Conservation (phyloP, 768 basidiomycete genomes). For the Coprinellus aureogranulatus region DNA sequence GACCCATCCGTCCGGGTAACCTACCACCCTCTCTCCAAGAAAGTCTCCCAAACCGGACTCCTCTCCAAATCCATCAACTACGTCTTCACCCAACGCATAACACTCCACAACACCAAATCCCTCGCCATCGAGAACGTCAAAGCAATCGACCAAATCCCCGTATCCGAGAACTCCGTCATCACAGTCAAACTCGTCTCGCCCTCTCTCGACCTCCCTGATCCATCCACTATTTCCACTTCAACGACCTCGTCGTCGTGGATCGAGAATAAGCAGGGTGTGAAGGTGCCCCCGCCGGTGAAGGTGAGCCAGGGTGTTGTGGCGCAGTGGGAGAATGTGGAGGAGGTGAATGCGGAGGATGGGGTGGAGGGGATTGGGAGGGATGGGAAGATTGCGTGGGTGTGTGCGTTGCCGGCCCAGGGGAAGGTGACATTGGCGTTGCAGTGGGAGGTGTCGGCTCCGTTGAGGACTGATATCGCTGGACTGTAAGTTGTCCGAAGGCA, state of each 20-base stretch:
- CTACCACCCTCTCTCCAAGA: slow-evolving; percentile 37
- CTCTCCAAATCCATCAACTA: slow-evolving; percentile 32
- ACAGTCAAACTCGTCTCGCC: slow-evolving; percentile 41
- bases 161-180: slow-evolving; percentile 37
- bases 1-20: slow-evolving; percentile 41
- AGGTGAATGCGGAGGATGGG: slow-evolving; percentile 23
- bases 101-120: slow-evolving; percentile 40
- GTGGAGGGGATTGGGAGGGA: slow-evolving; percentile 26
- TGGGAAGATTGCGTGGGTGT: slow-evolving; percentile 34
- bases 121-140: slow-evolving; percentile 30
- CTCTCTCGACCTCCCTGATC: slow-evolving; percentile 19
- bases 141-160: slow-evolving; percentile 38
- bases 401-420: slow-evolving; percentile 26
- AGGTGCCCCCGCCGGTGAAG: slow-evolving; percentile 20
- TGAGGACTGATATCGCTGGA: slow-evolving; percentile 18
- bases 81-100: slow-evolving; percentile 36
- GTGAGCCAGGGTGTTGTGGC: slow-evolving; percentile 28
- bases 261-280: slow-evolving; percentile 11
- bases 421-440: slow-evolving; percentile 35
- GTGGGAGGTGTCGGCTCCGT: slow-evolving; percentile 36
- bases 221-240: not conserved
- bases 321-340: slow-evolving; percentile 39
- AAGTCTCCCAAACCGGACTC: slow-evolving; percentile 32
- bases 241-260: not conserved
- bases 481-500: slow-evolving; percentile 9